These are phyloP conservation scores for Lagenidium giganteum DNA, from an alignment of 352 stramenopile species.

Conservation along the genomic window DNA sequence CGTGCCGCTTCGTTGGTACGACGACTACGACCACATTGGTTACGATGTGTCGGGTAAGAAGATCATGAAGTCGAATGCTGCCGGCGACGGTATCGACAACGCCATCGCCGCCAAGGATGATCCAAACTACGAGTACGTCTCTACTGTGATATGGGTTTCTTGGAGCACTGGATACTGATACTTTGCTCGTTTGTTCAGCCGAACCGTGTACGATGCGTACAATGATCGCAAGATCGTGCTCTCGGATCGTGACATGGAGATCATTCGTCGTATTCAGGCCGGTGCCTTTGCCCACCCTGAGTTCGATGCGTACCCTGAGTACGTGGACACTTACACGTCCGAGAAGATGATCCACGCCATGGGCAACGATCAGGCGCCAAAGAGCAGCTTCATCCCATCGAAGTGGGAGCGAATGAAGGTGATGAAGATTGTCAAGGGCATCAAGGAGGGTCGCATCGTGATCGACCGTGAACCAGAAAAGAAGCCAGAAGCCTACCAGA, in stretches of 20 bases:
- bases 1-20: constrained; percentile 99
- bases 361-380: constrained; percentile 85
- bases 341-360: constrained; percentile 88
- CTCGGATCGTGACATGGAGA: constrained; percentile 95
- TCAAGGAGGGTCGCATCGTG: constrained; percentile 95
- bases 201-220: constrained; percentile 98
- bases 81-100: constrained; percentile 87
- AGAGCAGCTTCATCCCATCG: constrained; percentile 93
- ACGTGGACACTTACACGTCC: constrained; percentile 86
- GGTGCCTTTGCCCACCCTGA: constrained; percentile 89
- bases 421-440: constrained; percentile 94
- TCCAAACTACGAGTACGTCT: constrained; percentile 89
- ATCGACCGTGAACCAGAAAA: constrained; percentile 90
- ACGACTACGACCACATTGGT: constrained; percentile 99
- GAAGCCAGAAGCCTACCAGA: constrained; percentile 87
- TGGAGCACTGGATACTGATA: neutral
- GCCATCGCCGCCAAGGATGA: constrained; percentile 85
- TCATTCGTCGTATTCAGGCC: constrained; percentile 96
- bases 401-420: constrained; percentile 99
- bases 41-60: constrained; percentile 97
- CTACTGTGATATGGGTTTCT: neutral
- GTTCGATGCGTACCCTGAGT: constrained; percentile 90
- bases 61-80: constrained; percentile 90
- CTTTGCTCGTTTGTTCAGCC: constrained; percentile 49
- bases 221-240: constrained; percentile 98